These are phyloP conservation scores for Coemansia sp. DNA, from an alignment of 192 early-diverging fungal genomes.

Conservation along the genomic window DNA sequence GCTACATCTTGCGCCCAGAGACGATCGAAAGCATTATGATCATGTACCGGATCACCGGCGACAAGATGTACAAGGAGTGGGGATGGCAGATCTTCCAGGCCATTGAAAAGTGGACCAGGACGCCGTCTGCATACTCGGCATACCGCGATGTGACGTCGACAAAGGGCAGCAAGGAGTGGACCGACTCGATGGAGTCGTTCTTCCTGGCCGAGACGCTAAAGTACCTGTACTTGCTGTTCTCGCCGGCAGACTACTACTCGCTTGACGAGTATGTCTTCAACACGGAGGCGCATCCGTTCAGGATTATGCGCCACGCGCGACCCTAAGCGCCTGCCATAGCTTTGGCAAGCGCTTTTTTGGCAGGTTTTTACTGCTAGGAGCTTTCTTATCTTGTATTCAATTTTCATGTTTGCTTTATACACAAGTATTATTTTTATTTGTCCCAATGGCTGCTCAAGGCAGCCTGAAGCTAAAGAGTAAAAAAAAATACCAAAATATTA, in stretches of 20 bases:
- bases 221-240: constrained; percentile 89
- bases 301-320: constrained; percentile 37
- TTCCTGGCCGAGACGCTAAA: constrained; percentile 90
- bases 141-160: constrained; percentile 51
- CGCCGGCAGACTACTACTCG: constrained; percentile 61
- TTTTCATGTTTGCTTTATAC: neutral
- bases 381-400: neutral
- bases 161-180: constrained; percentile 16
- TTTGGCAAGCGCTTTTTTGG: neutral
- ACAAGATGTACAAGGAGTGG: constrained; percentile 67
- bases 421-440: neutral
- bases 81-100: constrained; percentile 85
- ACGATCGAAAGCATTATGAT: constrained; percentile 88
- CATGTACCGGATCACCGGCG: constrained; percentile 81
- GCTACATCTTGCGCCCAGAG: constrained; percentile 65
- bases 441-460: neutral
- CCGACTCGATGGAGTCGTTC: constrained; percentile 55
- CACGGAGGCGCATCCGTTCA: constrained; percentile 92
- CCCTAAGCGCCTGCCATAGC: neutral
- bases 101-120: constrained; percentile 77
- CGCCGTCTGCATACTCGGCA: constrained; percentile 61
- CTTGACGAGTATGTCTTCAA: constrained; percentile 90
- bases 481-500: constrained; percentile 2
- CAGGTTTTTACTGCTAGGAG: neutral
- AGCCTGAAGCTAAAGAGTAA: neutral